Percentiles rank a stretch among this genome's conserved stretches.
Conservation (phyloP, 352 stramenopile species). For the Pythium rishiriense region DNA sequence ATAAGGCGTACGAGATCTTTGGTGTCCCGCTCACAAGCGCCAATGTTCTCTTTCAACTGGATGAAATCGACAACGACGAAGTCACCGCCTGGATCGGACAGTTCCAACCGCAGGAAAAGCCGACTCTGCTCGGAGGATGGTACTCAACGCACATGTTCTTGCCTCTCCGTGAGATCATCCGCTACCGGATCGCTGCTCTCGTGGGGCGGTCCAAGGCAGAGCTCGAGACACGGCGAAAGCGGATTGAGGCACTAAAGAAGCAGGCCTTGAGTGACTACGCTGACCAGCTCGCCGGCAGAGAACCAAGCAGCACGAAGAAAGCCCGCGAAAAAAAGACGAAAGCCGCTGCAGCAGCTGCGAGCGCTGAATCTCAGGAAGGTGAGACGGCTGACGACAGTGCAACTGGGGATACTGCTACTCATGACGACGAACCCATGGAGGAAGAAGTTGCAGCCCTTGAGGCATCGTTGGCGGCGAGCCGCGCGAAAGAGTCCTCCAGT, state of each 20-base stretch:
- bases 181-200: slow-evolving; percentile 67
- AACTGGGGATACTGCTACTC: neutral
- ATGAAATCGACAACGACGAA: slow-evolving; percentile 73
- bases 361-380: slow-evolving; percentile 25
- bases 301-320: slow-evolving; percentile 25
- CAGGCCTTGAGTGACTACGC: slow-evolving; percentile 60
- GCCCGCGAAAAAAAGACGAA: slow-evolving; percentile 14
- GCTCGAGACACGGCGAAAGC: slow-evolving; percentile 60
- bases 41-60: slow-evolving; percentile 74
- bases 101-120: slow-evolving; percentile 44
- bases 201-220: slow-evolving; percentile 72
- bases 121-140: slow-evolving; percentile 71
- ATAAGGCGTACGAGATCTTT: slow-evolving; percentile 68
- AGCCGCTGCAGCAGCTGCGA: neutral
- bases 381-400: slow-evolving; percentile 1
- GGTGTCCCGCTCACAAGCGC: slow-evolving; percentile 67
- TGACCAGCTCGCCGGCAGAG: slow-evolving; percentile 39
- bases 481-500: neutral
- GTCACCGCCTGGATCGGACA: slow-evolving; percentile 51
- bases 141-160: slow-evolving; percentile 83
- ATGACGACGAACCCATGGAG: slow-evolving; percentile 18
- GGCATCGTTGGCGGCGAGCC: slow-evolving; percentile 16
- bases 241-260: slow-evolving; percentile 74
- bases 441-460: slow-evolving; percentile 22
- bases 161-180: slow-evolving; percentile 74